These are phyloP conservation scores for Neurospora sp. DNA, from an alignment of 495 filamentous ascomycete species.

Conservation along the genomic window DNA sequence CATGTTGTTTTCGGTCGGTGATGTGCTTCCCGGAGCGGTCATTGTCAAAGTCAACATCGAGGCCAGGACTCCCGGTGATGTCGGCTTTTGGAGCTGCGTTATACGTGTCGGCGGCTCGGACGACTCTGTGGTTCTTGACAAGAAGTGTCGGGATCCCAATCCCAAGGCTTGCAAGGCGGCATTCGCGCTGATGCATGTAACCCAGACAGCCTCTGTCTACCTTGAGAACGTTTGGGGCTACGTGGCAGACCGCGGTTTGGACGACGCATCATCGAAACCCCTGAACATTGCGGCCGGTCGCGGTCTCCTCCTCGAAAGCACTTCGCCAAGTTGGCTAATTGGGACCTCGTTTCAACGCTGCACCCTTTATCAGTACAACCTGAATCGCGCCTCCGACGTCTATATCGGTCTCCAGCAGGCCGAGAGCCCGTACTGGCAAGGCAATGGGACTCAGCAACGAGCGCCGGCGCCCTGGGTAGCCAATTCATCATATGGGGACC, in stretches of 20 bases:
- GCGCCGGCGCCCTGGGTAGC: conserved; percentile 15
- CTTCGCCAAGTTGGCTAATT: conserved; percentile 43
- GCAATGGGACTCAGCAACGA: conserved; percentile 41
- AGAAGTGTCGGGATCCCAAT: conserved; percentile 24
- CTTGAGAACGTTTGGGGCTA: conserved; percentile 54
- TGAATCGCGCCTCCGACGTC: conserved; percentile 50
- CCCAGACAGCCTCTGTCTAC: conserved; percentile 37
- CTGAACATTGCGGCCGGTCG: conserved; percentile 42
- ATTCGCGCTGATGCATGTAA: conserved; percentile 41
- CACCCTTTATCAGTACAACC: conserved; percentile 64
- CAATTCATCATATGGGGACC: conserved; percentile 8
- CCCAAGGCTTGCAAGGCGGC: conserved; percentile 39
- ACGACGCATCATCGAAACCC: conserved; percentile 15
- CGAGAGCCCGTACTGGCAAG: conserved; percentile 67
- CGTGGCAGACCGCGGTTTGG: conserved; percentile 41
- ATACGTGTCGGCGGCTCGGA: conserved; percentile 47
- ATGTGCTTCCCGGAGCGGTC: conserved; percentile 41
- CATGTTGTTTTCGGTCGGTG: conserved; percentile 42
- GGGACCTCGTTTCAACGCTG: conserved; percentile 64
- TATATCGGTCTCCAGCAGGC: conserved; percentile 60
- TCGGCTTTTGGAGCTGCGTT: conserved; percentile 47
- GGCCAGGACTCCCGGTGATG: conserved; percentile 33
- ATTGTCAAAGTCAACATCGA: conserved; percentile 41
- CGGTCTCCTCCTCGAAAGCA: conserved; percentile 38
- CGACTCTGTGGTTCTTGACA: conserved; percentile 18